Base-by-base conservation (phyloP, 2,329 filamentous ascomycete species). In the Clonostachys chloroleuca region DNA sequence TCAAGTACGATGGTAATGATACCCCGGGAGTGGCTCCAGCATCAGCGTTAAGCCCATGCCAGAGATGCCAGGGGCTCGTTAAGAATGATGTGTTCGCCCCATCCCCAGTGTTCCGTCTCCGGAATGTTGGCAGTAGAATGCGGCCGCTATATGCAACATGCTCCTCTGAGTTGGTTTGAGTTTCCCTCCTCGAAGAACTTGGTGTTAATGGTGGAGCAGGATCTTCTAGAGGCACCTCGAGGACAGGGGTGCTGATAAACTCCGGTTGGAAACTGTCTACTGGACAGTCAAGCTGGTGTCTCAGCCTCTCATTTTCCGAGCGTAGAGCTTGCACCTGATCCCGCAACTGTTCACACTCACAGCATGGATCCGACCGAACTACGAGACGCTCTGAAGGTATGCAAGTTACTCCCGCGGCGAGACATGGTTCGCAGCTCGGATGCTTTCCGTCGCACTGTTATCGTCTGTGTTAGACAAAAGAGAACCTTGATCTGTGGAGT, bases 31-130 rank as follows among this genome's bases (percentile, higher is more conserved):
- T 30, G 10, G 24, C 8, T 30, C 24, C 24, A 3, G 13, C 20
- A 13, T 42, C 13, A 20, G 40, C n/a, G 40, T 17, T 42, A 20
- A 42, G 40, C 46, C 45, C 47, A 24, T 46, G 44, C 52, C 52
- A 54, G 6, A 54, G 46, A 10, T 46, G 49, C 41, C 49, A 54
- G 14, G 51, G 47, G 17, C 52, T 54, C 34, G 47, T 50, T 24
- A 47, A 34, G 16, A 50, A 44, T 18, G 41, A 39, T 10, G 41
- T 35, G 8, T 49, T 18, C n/a, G 9, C 40, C 20, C 14, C 16
- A 13, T 18, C 16, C 6, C 14, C 16, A 14, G 20, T 16, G 16
- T n/a, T 14, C n/a, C 16, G 40, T 24, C 17, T 16, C 14, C n/a
- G 40, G 20, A 42, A 42, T 10, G 40, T 42, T 10, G 40, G 40